Base-by-base conservation (phyloP, 768 basidiomycete species). In the Tylopilus plumbeoviolaceoides region DNA sequence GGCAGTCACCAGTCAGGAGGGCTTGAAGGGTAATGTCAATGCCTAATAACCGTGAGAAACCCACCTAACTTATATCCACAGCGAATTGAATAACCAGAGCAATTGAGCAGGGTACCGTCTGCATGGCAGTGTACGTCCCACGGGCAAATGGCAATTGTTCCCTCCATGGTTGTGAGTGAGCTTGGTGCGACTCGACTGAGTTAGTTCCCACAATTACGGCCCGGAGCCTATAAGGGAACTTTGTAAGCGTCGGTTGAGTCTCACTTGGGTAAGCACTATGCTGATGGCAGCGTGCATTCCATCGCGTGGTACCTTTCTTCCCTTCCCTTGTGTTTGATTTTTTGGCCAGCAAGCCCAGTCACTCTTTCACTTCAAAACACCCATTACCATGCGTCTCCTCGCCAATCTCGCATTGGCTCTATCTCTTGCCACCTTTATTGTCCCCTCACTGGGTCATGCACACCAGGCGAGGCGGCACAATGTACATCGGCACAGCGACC, bases 381-480 rank as follows among this genome's bases (percentile, higher is more conserved):
- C 30, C 48, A 44, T 8, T 25, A 27, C 44, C 43, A 70, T 69
- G 68, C 66, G 52, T 18, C 18, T 66, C 33, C 50, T 65, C 23
- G 25, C 57, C 56, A 57, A 36, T 39, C 40, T 71, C 4, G 57
- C 44, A n/a, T 43, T 61, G 43, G 51, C 53, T 17, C 51, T 70
- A 39, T 61, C 57, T n/a, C 21, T 63, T 4, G 43, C 42, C 31
- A 15, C 67, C 40, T 51, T 65, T 15, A 48, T 56, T 48, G 48
- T 56, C 21, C 59, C 56, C 25, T 58, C 64, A 0, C 48, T 59
- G n/a, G 59, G 47, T 25, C 55, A 66, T 48, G 45, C 50, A 15
- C 66, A 69, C 45, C 57, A 56, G 25, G 58, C 35, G 40, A 58
- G 41, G 42, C 62, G 61, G 18, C 64, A 62, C 47, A 59, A 67